A percentile compares a stretch with the other conserved stretches of the same genome.
Evolutionary conservation across 345 rosid species (phyloP).

Genomic region (Lenwebbia sp.): DNA sequence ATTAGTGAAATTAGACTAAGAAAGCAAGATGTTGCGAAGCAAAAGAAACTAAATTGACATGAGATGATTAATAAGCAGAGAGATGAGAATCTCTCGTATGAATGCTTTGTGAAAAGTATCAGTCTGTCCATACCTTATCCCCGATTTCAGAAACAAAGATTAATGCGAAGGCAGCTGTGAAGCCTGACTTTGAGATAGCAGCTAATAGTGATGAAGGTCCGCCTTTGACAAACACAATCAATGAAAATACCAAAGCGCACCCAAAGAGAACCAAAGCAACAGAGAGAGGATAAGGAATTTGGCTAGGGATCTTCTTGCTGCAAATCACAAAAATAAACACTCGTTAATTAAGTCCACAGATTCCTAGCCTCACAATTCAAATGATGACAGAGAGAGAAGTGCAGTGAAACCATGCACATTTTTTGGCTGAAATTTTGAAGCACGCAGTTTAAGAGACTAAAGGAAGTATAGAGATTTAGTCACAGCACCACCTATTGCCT

Average conservation of each 20-base stretch:
- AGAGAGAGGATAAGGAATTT: constrained; percentile 69
- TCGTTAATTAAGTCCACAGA: not conserved
- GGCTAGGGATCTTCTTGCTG: constrained; percentile 54
- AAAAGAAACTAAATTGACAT: not conserved
- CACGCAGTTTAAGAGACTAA: not conserved
- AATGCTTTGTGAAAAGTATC: not conserved
- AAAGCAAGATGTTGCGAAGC: not conserved
- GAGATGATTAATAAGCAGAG: not conserved
- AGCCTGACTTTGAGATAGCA: constrained; percentile 87
- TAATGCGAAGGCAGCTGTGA: constrained; percentile 91
- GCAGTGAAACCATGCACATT: not conserved
- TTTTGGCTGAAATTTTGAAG: not conserved
- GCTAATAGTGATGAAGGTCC: constrained; percentile 72
- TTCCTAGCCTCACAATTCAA: not conserved
- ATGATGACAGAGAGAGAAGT: not conserved
- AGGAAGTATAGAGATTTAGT: not conserved
- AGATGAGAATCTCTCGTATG: not conserved
- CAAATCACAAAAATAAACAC: constrained; percentile 16
- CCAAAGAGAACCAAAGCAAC: constrained; percentile 59
- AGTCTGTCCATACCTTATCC: constrained; percentile 56
- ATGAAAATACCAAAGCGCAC: constrained; percentile 60
- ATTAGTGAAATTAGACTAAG: not conserved
- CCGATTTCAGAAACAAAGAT: constrained; percentile 98
- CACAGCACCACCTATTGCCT: not conserved
- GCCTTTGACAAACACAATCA: constrained; percentile 62